Evolutionary conservation across 2,329 filamentous ascomycete genomes (phyloP), one percentile per base, ranked within the genome.

Genomic region (Fusarium sp.): DNA sequence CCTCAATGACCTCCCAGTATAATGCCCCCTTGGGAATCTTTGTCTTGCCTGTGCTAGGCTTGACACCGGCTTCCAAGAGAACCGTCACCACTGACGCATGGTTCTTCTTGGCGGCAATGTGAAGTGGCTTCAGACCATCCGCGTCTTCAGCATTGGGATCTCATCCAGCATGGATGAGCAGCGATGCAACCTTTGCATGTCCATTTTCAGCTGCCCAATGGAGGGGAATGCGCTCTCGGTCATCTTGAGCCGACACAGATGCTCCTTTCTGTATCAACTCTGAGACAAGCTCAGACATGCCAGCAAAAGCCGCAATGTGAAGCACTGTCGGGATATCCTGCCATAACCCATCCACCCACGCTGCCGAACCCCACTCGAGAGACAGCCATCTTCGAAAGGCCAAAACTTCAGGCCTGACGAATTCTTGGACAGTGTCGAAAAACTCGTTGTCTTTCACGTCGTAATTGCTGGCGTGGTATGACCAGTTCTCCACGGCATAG

Each of bases 191-290:
- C 22, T 71, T 69, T 16, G n/a, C 40, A 20, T 78, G 76, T 0
- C 76, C 76, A 35, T 78, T 78, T 5, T 7, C 5, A 13, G 75
- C 72, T 1, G 76, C 75, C 76, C 75, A 78, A 10, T 78, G 75
- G 2, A 78, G 38, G 2, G 76, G 72, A 4, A 57, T 60, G 3
- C 75, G 68, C 20, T 69, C 61, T 42, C 72, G 75, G 4, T 68
- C 66, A 56, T 78, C 74, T 1, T 5, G 45, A 20, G 45, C 20
- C 0, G 66, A 69, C 18, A 66, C 36, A 11, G 57, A 66, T 2
- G 16, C n/a, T 1, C 70, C 67, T 10, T 69, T 14, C 3, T 56
- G 22, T 5, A 75, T 56, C 11, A 78, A 27, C 9, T 52, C 31
- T 0, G 20, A 29, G 2, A 56, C 52, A n/a, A 78, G n/a, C 3